Evolutionary conservation across 495 filamentous ascomycete genomes (phyloP).

Genomic region (Pseudomonodictys pantanalensis): DNA sequence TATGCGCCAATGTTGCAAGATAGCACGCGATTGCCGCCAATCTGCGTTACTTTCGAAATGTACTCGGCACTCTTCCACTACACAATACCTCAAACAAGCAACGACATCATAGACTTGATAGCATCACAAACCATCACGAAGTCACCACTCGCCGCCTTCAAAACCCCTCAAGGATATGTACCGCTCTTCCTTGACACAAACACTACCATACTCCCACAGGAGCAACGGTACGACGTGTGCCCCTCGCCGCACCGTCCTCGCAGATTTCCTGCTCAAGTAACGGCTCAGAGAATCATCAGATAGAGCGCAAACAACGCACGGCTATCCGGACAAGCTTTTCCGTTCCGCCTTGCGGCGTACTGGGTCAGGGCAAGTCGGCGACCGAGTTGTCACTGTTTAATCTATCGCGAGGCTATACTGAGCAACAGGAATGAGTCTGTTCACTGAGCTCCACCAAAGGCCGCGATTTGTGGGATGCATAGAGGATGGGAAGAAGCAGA

Average conservation of each 20-base stretch:
- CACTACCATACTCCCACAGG: background rate
- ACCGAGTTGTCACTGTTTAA: slow-evolving; percentile 10
- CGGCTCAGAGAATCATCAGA: background rate
- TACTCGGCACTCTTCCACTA: too few species aligned
- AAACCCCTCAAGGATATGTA: too few species aligned
- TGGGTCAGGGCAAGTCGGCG: slow-evolving; percentile 15
- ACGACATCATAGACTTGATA: too few species aligned
- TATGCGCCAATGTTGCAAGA: too few species aligned
- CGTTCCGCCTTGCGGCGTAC: slow-evolving; percentile 17
- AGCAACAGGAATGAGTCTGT: slow-evolving; percentile 26
- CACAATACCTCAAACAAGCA: too few species aligned
- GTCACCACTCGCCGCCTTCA: too few species aligned
- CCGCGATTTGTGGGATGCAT: slow-evolving; percentile 9
- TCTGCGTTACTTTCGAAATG: too few species aligned
- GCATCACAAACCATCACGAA: too few species aligned
- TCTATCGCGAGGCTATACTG: slow-evolving; percentile 29
- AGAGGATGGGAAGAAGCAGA: background rate
- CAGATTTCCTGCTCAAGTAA: slow-evolving; percentile 1
- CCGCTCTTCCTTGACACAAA: too few species aligned
- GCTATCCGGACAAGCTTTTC: slow-evolving; percentile 21
- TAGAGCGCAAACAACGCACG: slow-evolving; percentile 6
- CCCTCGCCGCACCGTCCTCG: slow-evolving; percentile 9
- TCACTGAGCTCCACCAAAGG: slow-evolving; percentile 30
- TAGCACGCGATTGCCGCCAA: too few species aligned
- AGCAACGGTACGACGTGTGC: background rate